phyloP scores from a whole-genome alignment of 208 protist genomes.

The Tritrichomonas foetus region DNA sequence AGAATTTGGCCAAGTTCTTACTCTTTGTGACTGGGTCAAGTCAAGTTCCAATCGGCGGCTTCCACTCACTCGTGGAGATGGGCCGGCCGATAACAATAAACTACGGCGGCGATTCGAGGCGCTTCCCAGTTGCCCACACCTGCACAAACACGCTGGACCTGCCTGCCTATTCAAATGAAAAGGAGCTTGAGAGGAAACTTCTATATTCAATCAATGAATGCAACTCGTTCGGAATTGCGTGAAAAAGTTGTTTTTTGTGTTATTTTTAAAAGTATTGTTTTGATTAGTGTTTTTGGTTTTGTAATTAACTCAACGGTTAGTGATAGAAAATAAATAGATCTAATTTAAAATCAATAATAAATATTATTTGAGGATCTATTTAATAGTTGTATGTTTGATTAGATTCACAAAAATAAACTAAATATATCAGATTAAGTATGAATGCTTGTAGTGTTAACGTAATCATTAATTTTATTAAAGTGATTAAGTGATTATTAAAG shows the following conservation, averaged over 20 bases:
- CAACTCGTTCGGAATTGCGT: slow-evolving; percentile 55
- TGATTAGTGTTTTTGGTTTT: no score
- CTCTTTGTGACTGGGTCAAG: slow-evolving; percentile 95
- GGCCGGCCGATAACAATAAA: slow-evolving; percentile 48
- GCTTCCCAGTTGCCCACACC: slow-evolving; percentile 87
- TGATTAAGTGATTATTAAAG: no score
- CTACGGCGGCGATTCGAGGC: slow-evolving; percentile 49
- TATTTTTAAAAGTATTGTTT: no score
- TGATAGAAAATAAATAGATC: no score
- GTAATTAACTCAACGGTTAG: no score
- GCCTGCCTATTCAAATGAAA: slow-evolving; percentile 76
- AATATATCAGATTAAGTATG: no score
- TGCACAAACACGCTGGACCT: slow-evolving; percentile 89
- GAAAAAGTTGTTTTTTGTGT: no score
- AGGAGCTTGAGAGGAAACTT: slow-evolving; percentile 56
- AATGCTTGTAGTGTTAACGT: no score
- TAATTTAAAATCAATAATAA: no score
- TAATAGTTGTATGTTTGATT: not conserved
- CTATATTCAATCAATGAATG: slow-evolving; percentile 56
- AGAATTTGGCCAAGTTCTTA: slow-evolving; percentile 79
- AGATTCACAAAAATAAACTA: not conserved
- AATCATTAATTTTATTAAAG: no score
- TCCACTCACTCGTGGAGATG: slow-evolving; percentile 66
- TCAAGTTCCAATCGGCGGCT: slow-evolving; percentile 93
- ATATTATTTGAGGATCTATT: no score